Conservation (phyloP, 2,329 filamentous ascomycete genomes). For the Dactylonectria estremocensis region DNA sequence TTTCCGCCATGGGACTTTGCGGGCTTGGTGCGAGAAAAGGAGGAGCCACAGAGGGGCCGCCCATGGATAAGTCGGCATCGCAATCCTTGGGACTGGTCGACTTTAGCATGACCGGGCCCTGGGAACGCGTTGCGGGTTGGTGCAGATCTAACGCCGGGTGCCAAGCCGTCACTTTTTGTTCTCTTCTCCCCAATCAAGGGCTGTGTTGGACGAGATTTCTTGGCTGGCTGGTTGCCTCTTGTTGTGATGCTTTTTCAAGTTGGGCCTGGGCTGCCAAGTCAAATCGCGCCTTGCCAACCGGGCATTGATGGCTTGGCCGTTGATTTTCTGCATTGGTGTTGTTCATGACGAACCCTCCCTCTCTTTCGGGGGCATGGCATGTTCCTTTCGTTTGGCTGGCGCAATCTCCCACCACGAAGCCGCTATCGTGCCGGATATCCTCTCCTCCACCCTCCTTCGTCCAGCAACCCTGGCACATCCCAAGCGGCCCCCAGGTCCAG, state of each 20-base stretch:
- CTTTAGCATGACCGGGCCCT: slow-evolving; percentile 22
- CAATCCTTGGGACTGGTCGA: slow-evolving; percentile 27
- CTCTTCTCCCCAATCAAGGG: background rate
- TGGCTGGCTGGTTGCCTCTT: slow-evolving; percentile 5
- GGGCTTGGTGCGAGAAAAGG: slow-evolving; percentile 9
- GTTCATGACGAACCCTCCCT: background rate
- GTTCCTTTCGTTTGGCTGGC: slow-evolving; percentile 9
- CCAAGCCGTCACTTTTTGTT: slow-evolving; percentile 20
- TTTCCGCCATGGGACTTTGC: slow-evolving; percentile 30
- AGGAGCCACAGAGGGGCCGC: slow-evolving; percentile 28
- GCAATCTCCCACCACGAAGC: slow-evolving; percentile 26
- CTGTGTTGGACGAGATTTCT: slow-evolving; percentile 18
- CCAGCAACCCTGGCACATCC: background rate
- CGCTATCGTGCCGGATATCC: slow-evolving; percentile 30
- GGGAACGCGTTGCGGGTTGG: slow-evolving; percentile 18
- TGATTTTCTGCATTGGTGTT: background rate
- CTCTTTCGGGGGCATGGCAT: background rate
- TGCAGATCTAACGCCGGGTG: slow-evolving; percentile 31
- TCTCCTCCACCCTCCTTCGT: background rate
- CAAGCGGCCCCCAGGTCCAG: slow-evolving; percentile 22
- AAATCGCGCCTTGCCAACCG: too few relatives aligned
- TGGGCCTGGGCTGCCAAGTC: too few relatives aligned
- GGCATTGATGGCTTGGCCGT: background rate
- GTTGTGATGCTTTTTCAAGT: background rate
- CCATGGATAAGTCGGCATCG: slow-evolving; percentile 49